Evolutionary conservation across 371 early-diverging fungal genomes (phyloP), one percentile per base, ranked within the genome.

Genomic region (Gilbertella persicaria): DNA sequence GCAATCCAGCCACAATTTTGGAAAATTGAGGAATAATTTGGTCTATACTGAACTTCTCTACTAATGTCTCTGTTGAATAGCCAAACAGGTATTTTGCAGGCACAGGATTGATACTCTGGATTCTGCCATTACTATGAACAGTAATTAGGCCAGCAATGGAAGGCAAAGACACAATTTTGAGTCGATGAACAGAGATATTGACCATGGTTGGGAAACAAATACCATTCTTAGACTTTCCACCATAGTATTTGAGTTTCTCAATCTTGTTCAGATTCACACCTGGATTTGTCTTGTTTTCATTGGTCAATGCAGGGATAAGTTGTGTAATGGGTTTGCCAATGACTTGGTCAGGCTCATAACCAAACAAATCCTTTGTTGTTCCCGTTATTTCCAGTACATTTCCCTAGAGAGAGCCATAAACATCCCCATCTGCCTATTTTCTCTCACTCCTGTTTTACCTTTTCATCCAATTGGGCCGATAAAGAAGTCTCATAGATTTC

Each of bases 71-170:
- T 2, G 76, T 59, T 0, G 74, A 63, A 50, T 78, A 80, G 19
- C 88, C 88, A 72, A 88, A 87, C 5, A 88, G 66, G 47, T 86
- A 88, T 60, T 87, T 86, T 26, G 85, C 80, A 25, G 88, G 86
- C 7, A 85, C 86, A 9, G 84, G 69, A 53, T 81, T 88, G 53
- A 79, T 79, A 35, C 83, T 78, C 38, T 85, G 84, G n/a, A 89
- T 79, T 23, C 62, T 53, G 1, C 88, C 88, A 14, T 35, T 50
- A 12, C 67, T 59, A 37, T 82, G 78, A 7, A 77, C 65, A 2
- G 86, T 86, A 29, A 89, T 68, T 26, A 89, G 67, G 0, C 89
- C 88, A 0, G 88, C 84, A 23, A 89, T 79, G 1, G 85, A 78
- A 3, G 88, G 85, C 36, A 87, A 71, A 0, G 86, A 82, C 3